Base-by-base conservation (phyloP, 306 rosid species). In the Rosa persica region DNA sequence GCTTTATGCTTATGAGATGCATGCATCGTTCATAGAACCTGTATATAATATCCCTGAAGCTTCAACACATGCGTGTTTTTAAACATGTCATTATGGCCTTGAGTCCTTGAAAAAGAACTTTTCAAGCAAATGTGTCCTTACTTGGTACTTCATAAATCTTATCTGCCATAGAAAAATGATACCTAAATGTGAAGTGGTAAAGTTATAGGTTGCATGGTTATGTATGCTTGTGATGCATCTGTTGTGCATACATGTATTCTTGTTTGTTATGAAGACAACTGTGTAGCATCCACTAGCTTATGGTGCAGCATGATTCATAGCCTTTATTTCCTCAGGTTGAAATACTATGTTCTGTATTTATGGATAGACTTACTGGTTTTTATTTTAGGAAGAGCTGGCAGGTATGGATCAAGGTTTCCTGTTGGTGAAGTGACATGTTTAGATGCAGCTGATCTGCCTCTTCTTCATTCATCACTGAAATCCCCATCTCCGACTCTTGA, bases 301-400 rank as follows among this genome's bases (percentile, higher is more conserved):
- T 34, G 52, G 47, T 39, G n/a, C 55, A n/a, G n/a, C n/a, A n/a
- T n/a, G n/a, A 22, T 7, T 36, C 48, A 44, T 22, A 74, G 58
- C 40, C 27, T 42, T 58, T 58, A 42, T 42, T 57, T 62, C 65
- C 40, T 52, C 64, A 75, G 77, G 70, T 58, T 58, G 69, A 74
- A 73, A 40, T 8, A 47, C 47, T 25, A 7, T n/a, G 67, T 57
- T 42, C 34, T 43, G 42, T 64, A 16, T 76, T 74, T 57, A 17
- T 80, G 72, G 70, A 76, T 39, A 75, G 67, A 47, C 83, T 83
- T 67, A 30, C 40, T 84, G 70, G 83, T 77, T 88, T 81, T 87
- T 36, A 68, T 74, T 82, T 76, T 82, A 95, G 98, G 98, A 81
- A 88, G 98, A 92, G 98, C 98, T 71, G 98, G 98, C 79, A 90